Evolutionary conservation across 2,329 filamentous ascomycete genomes (phyloP), one percentile per base, ranked within the genome.

Genomic region (Beauveria bassiana): DNA sequence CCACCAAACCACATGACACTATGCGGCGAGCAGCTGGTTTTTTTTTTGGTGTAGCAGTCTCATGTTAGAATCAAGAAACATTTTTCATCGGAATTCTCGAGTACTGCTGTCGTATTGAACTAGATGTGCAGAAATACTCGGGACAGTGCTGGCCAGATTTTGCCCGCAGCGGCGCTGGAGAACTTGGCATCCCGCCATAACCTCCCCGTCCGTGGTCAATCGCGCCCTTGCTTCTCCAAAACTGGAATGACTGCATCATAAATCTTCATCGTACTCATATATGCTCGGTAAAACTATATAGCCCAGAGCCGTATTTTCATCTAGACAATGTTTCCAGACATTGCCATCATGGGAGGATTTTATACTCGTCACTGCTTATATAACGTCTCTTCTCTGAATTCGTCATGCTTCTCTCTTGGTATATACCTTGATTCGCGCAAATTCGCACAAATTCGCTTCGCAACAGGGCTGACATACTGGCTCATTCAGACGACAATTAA

Each of bases 231-330:
- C 12, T 38, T 38, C 5, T 38, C 34, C 5, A 43, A 9, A 43
- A 43, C 18, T 43, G 42, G 6, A 43, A 43, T 18, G 16, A 43
- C 42, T 20, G 50, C 50, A 52, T 52, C 40, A 34, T 24, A 34
- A 26, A 45, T 24, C 22, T 31, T 45, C 34, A 16, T 46, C 28
- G 3, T 26, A 55, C 51, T 45, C 24, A 22, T 50, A 61, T 50
- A 55, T 61, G 59, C 51, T 55, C 50, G 53, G 49, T 43, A 55
- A 49, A 49, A 24, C 59, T 50, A 55, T 43, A 55, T 34, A 31
- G 43, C 43, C 42, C 42, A 43, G 20, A 54, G 43, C 28, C 26
- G 51, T 43, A 28, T 20, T 38, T 14, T 40, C 26, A 43, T 54
- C 58, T 60, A 20, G 59, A 26, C 43, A 28, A 31, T 43, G 18